Base-by-base conservation (phyloP, 2,329 filamentous ascomycete genomes). In the Botryotinia globosa region DNA sequence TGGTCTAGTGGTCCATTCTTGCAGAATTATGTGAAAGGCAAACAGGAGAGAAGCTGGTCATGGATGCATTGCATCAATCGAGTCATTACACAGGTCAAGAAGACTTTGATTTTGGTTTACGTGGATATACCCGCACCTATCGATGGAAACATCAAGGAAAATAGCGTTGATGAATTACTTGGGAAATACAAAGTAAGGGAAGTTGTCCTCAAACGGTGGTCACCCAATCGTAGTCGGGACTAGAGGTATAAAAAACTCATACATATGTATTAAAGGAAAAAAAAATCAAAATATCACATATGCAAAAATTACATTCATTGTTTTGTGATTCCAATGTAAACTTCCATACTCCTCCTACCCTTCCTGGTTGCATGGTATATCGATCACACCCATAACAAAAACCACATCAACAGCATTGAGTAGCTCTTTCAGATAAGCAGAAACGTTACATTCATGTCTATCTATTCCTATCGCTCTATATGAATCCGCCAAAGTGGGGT, bases 61-160 rank as follows among this genome's bases (percentile, higher is more conserved):
- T 94, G 92, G 92, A 84, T 98, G 68, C 95, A 98, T 83, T 92
- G 93, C 63, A 88, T 97, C 62, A 97, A 97, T 76, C 89, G 96
- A 14, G 94, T 98, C 25, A 89, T 98, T 77, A 91, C 91, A 1
- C 93, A 97, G 78, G 96, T 97, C 8, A 89, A 91, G 80, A 99
- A 99, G 86, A 97, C 90, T 66, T 82, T 99, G 76, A 90, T 98
- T 54, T 81, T 99, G 45, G 91, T 92, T 58, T 99, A 98, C 80
- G 94, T 99, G 20, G 94, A 98, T 76, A 87, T 99, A 8, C 96
- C 96, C 3, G 87, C 91, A 5, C 92, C 93, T 1, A 78, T 85
- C 25, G 83, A 83, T 64, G 82, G 84, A 42, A 81, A 84, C 3
- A 81, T 82, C 51, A 84, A 84, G 25, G 81, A 82, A 76, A 69